Conservation (phyloP, 2,329 filamentous ascomycete species). For the Aspergillus sp. region DNA sequence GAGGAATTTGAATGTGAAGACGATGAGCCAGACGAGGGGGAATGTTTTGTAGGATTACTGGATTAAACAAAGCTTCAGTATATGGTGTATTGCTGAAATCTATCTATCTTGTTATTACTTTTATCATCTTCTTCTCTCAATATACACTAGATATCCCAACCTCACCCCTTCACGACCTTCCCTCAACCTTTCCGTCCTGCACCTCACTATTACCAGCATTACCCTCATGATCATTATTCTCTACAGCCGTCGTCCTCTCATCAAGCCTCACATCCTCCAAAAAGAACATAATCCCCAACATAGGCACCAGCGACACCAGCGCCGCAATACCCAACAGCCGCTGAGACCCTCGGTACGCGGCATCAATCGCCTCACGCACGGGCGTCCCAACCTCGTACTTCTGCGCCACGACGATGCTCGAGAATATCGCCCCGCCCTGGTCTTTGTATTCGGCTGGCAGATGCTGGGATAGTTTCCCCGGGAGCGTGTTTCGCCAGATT, state of each 20-base stretch:
- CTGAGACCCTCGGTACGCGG: slow-evolving; percentile 23
- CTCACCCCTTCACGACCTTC: too few relatives aligned
- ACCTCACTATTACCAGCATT: not conserved
- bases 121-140: too few relatives aligned
- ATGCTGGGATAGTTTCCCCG: slow-evolving; percentile 16
- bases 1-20: slow-evolving; percentile 51
- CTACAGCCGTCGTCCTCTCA: slow-evolving; percentile 5
- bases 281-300: slow-evolving; percentile 24
- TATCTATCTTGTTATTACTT: too few relatives aligned
- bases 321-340: slow-evolving; percentile 20
- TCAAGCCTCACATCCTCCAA: slow-evolving; percentile 21
- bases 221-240: not conserved
- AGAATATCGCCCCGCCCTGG: slow-evolving; percentile 21
- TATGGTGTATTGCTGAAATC: too few relatives aligned
- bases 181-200: too few relatives aligned
- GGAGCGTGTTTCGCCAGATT: slow-evolving; percentile 35
- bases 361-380: slow-evolving; percentile 19
- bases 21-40: slow-evolving; percentile 53
- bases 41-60: not conserved
- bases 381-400: slow-evolving; percentile 15
- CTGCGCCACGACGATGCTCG: slow-evolving; percentile 20
- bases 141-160: too few relatives aligned
- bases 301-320: slow-evolving; percentile 15
- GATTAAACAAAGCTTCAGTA: too few relatives aligned
- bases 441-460: slow-evolving; percentile 20